Evolutionary conservation across 176 grass and related monocot genomes (phyloP), one percentile per base, ranked within the genome.

Genomic region (Miscanthus lutarioriparius): DNA sequence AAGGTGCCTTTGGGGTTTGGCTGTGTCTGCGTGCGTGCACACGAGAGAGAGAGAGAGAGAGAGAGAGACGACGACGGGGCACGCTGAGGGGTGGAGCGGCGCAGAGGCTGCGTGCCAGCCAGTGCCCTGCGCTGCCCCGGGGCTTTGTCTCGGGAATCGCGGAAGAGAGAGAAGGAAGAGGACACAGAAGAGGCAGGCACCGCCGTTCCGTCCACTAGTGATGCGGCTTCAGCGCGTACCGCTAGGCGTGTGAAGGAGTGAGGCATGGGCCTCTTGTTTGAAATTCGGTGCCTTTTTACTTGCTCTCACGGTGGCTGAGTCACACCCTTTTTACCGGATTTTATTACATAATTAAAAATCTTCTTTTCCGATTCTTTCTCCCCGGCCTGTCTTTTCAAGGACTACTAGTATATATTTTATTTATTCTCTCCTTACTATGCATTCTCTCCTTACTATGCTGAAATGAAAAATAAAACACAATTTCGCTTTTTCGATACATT

Each of bases 61-160:
- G n/a, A n/a, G n/a, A n/a, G n/a, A n/a, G n/a, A n/a, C n/a, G n/a
- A n/a, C n/a, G n/a, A n/a, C n/a, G n/a, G n/a, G n/a, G n/a, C n/a
- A n/a, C n/a, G n/a, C n/a, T n/a, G n/a, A 70, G 37, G 32, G 32
- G 32, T 33, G 3, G 32, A 33, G 67, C 12, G 9, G 19, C 10
- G 47, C 47, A 44, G 41, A 44, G 41, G 47, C 47, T 49, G 47
- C 47, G 47, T 48, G 45, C 12, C 45, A 13, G 44, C 11, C 9
- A 41, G 43, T 13, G 45, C 45, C 13, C 45, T 48, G 45, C 45
- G 12, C 32, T 33, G 32, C 32, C 32, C 3, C 32, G 19, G 20
- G 30, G 30, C 62, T 61, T 64, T 78, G 76, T 64, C 76, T 78
- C 76, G 76, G 36, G 54, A 78, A 27, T 6, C 35, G 76, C 7